These are phyloP conservation scores for Aquilaria sinensis DNA, from an alignment of 345 rosid species.

Conservation along the genomic window DNA sequence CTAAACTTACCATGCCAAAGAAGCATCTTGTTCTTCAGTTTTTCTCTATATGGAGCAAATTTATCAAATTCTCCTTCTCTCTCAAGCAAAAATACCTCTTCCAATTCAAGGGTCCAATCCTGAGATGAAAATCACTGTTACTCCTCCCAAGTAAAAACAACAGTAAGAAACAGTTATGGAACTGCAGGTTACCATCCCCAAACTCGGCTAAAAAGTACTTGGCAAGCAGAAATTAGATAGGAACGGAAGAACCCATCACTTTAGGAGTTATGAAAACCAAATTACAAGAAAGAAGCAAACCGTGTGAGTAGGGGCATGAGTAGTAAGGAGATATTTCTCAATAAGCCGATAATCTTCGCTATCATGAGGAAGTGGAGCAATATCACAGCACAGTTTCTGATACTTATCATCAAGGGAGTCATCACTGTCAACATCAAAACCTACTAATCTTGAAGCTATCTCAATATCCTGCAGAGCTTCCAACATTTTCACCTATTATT, in stretches of 20 bases:
- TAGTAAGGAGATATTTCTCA: slow-evolving; percentile 67
- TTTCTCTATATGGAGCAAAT: slow-evolving; percentile 62
- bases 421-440: slow-evolving; percentile 72
- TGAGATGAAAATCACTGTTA: slow-evolving; percentile 20
- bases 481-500: slow-evolving; percentile 84
- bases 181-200: background rate
- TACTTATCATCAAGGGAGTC: slow-evolving; percentile 86
- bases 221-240: background rate
- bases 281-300: slow-evolving; percentile 29
- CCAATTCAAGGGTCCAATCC: slow-evolving; percentile 93
- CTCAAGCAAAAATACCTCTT: slow-evolving; percentile 86
- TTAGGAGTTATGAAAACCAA: background rate
- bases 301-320: slow-evolving; percentile 94
- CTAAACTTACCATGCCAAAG: slow-evolving; percentile 78
- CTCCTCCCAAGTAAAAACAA: background rate
- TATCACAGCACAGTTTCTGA: slow-evolving; percentile 57
- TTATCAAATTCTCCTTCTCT: slow-evolving; percentile 87
- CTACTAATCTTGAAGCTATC: slow-evolving; percentile 95
- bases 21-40: slow-evolving; percentile 80
- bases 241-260: background rate
- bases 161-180: slow-evolving; percentile 5
- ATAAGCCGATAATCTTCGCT: slow-evolving; percentile 70
- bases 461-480: slow-evolving; percentile 97
- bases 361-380: slow-evolving; percentile 76
- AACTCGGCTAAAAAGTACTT: background rate